Percentiles rank a stretch among this genome's conserved stretches.
These are phyloP conservation scores for Cryoendolithus antarcticus DNA, from an alignment of 2,329 filamentous ascomycete genomes.

Conservation along the genomic window DNA sequence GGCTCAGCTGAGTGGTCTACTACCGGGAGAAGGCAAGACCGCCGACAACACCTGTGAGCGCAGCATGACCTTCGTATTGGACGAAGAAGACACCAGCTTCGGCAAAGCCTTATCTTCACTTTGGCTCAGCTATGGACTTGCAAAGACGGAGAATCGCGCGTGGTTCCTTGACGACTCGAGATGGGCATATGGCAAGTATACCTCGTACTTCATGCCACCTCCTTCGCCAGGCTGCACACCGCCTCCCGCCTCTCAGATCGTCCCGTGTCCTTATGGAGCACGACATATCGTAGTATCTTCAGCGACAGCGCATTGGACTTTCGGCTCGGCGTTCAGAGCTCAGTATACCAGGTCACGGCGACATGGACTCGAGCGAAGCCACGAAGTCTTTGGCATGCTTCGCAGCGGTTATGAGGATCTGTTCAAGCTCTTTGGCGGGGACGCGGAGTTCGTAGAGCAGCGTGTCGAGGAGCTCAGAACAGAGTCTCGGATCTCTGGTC, in stretches of 20 bases:
- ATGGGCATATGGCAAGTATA: slow-evolving; percentile 70
- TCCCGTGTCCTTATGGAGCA: slow-evolving; percentile 67
- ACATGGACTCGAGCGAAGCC: slow-evolving; percentile 29
- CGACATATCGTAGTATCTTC: slow-evolving; percentile 63
- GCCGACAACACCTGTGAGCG: slow-evolving; percentile 48
- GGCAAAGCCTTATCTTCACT: slow-evolving; percentile 65
- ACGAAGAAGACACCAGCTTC: slow-evolving; percentile 61
- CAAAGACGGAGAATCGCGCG: slow-evolving; percentile 56
- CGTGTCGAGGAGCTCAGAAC: slow-evolving; percentile 46
- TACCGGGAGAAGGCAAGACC: slow-evolving; percentile 5
- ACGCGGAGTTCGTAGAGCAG: slow-evolving; percentile 50
- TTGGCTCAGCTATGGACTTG: slow-evolving; percentile 75
- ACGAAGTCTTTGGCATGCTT: slow-evolving; percentile 55
- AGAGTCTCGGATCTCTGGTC: slow-evolving; percentile 32
- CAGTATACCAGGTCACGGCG: slow-evolving; percentile 26
- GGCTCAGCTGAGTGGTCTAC: slow-evolving; percentile 51
- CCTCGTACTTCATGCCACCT: slow-evolving; percentile 57
- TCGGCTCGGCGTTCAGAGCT: slow-evolving; percentile 47
- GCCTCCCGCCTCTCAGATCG: slow-evolving; percentile 60
- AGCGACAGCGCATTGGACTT: slow-evolving; percentile 51
- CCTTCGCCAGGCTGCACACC: slow-evolving; percentile 54
- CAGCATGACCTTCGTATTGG: slow-evolving; percentile 67
- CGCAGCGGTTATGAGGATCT: slow-evolving; percentile 62
- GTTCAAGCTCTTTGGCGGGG: slow-evolving; percentile 55
- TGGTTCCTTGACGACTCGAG: slow-evolving; percentile 79